Evolutionary conservation across 2,329 filamentous ascomycete genomes (phyloP), one percentile per base, ranked within the genome.

Genomic region (Venturia nashicola): DNA sequence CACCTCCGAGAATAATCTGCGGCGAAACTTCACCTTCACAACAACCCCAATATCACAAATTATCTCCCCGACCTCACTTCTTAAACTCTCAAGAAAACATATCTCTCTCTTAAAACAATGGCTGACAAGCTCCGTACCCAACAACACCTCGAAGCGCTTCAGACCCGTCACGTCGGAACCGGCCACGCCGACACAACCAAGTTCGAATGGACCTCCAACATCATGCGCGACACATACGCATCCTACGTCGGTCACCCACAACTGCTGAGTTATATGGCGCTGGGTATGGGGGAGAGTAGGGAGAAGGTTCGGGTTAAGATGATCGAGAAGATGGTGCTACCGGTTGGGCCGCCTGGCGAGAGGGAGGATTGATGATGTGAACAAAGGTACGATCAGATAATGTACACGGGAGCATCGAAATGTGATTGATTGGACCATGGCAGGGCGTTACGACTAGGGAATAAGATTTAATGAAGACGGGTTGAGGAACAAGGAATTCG

Each of bases 91-190:
- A 46, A 11, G 27, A 27, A n/a, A 14, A 23, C 11, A 7, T 27
- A 8, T 34, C 14, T 23, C 23, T 40, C 14, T 27, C 8, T 34
- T 9, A 43, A 20, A 18, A 64, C 20, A 6, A 59, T 59, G 94
- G 94, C 94, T 76, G 94, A 99, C 80, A 99, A 99, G 79, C 89
- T 99, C 68, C 92, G 94, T 74, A 94, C 91, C 11, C 90, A 96
- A 71, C 94, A 99, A 77, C 94, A 99, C 76, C 92, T 99, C 73
- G 94, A 99, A 78, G 88, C 91, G 68, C 89, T 97, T 20, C 94
- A 99, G 78, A 88, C 92, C 72, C 95, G 95, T 72, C 97, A 94
- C 80, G 83, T 99, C 71, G 94, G 94, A 69, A 97, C 94, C 4
- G 94, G 94, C 32, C 92, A 97, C 76, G 90, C 93, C 54, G 94